Base-by-base conservation (phyloP, 208 protist genomes). In the Acanthamoeba rhysodes region DNA sequence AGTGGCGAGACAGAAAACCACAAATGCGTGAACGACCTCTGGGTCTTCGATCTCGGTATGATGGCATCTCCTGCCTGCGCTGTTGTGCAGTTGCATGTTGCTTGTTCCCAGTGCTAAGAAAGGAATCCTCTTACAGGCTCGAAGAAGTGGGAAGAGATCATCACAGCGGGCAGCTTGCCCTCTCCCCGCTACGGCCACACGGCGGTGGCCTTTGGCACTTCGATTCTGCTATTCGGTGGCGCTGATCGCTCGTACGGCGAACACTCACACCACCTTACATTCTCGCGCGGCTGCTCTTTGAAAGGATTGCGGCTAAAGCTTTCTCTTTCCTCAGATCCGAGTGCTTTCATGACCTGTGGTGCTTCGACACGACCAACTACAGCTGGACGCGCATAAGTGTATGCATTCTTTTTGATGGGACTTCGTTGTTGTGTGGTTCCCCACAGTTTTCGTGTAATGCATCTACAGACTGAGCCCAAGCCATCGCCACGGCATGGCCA, bases 401-500 rank as follows among this genome's bases (percentile, higher is more conserved):
- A 88, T 16, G 53, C 12, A 12, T 62, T 1, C 22, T 7, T 48
- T 12, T 48, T 48, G 37, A 41, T 41, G 37, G 37, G 4, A 41
- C 37, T 3, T 41, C 37, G 37, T 41, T 3, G 37, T 41, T 3
- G 2, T 48, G 0, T 48, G 45, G 45, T 48, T 48, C 45, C 2
- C 4, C 45, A 12, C 45, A 48, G 12, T 78, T 9, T 78, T 9
- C 14, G 27, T 48, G 41, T 0, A n/a, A 27, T n/a, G 6, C 29
- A n/a, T 45, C 37, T 1, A 22, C 9, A 88, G 85, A 92, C 85
- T 27, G 85, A 92, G 24, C 59, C 85, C 6, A 74, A 53, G 29
- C 90, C 90, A n/a, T 82, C 90, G 24, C 66, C 45, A 34, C 59
- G 90, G n/a, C 90, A 94, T 48, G 90, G 90, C 5, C 90, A 94